phyloP scores from a whole-genome alignment of 805 yeast genomes.

The Kodamaea lidongshanica region DNA sequence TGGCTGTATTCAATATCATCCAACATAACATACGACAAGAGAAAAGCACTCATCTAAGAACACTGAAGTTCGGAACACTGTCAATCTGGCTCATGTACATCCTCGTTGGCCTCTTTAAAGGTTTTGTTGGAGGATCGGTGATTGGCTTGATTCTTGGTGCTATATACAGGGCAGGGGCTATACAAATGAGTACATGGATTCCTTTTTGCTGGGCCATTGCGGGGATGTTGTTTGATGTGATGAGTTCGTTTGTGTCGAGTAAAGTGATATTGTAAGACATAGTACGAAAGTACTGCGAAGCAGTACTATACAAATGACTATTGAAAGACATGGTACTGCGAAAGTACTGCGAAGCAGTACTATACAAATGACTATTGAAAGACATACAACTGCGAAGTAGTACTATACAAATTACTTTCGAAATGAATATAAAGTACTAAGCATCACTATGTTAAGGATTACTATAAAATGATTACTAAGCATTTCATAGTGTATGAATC shows the following conservation, averaged over 20 bases:
- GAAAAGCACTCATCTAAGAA: constrained; percentile 2
- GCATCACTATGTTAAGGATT: too few species aligned
- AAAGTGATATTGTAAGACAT: constrained; percentile 15
- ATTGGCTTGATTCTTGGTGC: constrained; percentile 72
- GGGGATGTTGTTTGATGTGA: constrained; percentile 59
- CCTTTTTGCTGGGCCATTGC: constrained; percentile 79
- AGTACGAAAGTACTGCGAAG: too few species aligned
- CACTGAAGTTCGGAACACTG: constrained; percentile 22
- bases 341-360: too few species aligned
- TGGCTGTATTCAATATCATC: constrained; percentile 39
- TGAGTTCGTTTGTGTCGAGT: constrained; percentile 59
- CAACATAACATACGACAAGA: constrained; percentile 17
- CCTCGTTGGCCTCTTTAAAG: constrained; percentile 55
- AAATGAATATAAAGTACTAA: too few species aligned
- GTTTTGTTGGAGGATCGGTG: constrained; percentile 65
- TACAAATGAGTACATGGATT: constrained; percentile 92
- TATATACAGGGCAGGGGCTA: constrained; percentile 70
- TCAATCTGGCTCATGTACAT: constrained; percentile 44
- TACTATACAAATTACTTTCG: too few species aligned
- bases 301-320: too few species aligned
- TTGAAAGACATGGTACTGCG: too few species aligned
- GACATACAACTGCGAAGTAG: too few species aligned
- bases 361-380: too few species aligned
- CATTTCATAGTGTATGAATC: too few species aligned
- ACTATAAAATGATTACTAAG: too few species aligned